These are phyloP conservation scores for Teunomyces funiuensis DNA, from an alignment of 805 yeast genomes.

Conservation along the genomic window DNA sequence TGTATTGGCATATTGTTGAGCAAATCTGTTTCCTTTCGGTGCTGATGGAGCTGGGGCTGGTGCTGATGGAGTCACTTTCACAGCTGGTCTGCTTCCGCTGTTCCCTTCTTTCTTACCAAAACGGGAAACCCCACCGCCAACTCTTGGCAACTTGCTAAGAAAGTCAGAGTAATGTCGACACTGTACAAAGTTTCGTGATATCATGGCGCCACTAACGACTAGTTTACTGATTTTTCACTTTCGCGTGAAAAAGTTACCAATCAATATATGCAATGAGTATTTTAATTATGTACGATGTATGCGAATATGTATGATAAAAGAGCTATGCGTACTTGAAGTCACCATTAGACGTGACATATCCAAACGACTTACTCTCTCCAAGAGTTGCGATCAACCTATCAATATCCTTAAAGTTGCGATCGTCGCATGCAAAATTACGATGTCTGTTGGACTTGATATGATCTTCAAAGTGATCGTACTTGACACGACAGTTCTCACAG, in stretches of 20 bases:
- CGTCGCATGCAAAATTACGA: slow-evolving; percentile 71
- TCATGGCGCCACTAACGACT: not conserved
- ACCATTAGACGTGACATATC: slow-evolving; percentile 43
- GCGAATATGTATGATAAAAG: not conserved
- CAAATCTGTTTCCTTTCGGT: slow-evolving; percentile 33
- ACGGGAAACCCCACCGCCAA: slow-evolving; percentile 19
- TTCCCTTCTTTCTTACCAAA: slow-evolving; percentile 10
- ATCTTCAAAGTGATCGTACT: slow-evolving; percentile 74
- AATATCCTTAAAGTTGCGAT: slow-evolving; percentile 69
- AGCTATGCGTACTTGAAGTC: slow-evolving; percentile 26
- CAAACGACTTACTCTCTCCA: slow-evolving; percentile 42
- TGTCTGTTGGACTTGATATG: slow-evolving; percentile 74
- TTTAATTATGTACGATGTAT: not conserved
- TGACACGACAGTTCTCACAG: slow-evolving; percentile 90
- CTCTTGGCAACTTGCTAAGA: slow-evolving; percentile 28
- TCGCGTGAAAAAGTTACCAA: not conserved
- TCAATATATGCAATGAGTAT: slow-evolving; percentile 4
- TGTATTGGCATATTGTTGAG: slow-evolving; percentile 21
- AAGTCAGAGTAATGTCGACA: slow-evolving; percentile 17
- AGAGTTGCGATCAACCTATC: slow-evolving; percentile 65
- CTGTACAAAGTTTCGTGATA: slow-evolving; percentile 3
- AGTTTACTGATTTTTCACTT: slow-evolving; percentile 1
- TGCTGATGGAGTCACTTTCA: not conserved
- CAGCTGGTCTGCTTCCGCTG: not conserved
- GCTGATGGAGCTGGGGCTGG: not conserved